phyloP scores from a whole-genome alignment of 2,329 filamentous ascomycete species.

The Westerdykella aurantiaca region DNA sequence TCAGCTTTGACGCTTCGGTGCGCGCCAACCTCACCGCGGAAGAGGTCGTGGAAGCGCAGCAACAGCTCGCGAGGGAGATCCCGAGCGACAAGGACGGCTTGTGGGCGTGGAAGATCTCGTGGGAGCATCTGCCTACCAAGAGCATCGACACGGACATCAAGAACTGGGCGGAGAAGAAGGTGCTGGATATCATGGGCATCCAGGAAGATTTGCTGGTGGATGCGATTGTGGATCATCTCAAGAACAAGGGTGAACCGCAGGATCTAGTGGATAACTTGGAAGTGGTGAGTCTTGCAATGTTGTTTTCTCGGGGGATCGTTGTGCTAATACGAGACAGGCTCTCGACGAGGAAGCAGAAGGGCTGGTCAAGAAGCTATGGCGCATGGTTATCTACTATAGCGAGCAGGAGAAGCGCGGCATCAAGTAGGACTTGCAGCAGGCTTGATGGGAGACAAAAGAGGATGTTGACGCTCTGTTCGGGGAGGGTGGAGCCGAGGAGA shows the following conservation, averaged over 20 bases:
- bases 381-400: constrained; percentile 96
- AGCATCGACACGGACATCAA: constrained; percentile 80
- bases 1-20: constrained; percentile 42
- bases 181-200: constrained; percentile 91
- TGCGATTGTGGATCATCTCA: constrained; percentile 81
- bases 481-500: constrained; percentile 37
- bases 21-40: constrained; percentile 65
- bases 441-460: constrained; percentile 31
- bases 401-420: constrained; percentile 89
- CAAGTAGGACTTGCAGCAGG: constrained; percentile 30
- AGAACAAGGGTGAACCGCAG: constrained; percentile 66
- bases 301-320: background rate
- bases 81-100: constrained; percentile 79
- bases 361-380: constrained; percentile 93
- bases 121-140: constrained; percentile 80
- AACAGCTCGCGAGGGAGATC: constrained; percentile 81
- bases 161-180: constrained; percentile 96
- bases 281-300: constrained; percentile 55
- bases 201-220: constrained; percentile 95
- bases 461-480: constrained; percentile 26
- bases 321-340: constrained; percentile 52
- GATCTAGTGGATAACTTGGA: constrained; percentile 80
- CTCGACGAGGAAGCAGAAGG: constrained; percentile 93
- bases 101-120: constrained; percentile 89
- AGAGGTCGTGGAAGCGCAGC: constrained; percentile 75